These are phyloP conservation scores for Rhizopus delemar DNA, from an alignment of 371 early-diverging fungal species.

Conservation along the genomic window DNA sequence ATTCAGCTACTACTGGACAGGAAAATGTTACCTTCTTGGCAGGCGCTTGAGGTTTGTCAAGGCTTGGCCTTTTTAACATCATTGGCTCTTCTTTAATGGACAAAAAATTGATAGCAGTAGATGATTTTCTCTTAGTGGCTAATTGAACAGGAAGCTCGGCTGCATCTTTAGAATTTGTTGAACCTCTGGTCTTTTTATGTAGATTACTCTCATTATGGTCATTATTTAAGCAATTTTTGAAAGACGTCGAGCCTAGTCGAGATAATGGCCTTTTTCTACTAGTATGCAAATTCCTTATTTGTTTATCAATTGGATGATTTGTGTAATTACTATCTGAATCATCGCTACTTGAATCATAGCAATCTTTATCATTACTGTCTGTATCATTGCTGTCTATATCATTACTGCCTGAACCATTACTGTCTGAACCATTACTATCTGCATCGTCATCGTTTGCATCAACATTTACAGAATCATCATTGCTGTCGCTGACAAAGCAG, in stretches of 20 bases:
- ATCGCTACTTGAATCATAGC: neutral
- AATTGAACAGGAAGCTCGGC: neutral
- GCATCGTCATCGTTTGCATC: neutral
- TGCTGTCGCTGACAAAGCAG: neutral
- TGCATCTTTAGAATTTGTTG: neutral
- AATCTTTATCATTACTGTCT: neutral
- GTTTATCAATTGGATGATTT: neutral
- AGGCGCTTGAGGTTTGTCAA: neutral
- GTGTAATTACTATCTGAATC: neutral
- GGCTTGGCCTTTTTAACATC: neutral
- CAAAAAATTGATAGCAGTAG: neutral
- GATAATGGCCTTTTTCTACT: neutral
- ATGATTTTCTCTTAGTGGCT: neutral
- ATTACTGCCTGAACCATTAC: neutral
- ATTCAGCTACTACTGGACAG: neutral
- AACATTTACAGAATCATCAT: neutral
- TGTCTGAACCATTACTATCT: neutral
- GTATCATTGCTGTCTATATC: neutral
- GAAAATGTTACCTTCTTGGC: constrained; percentile 2
- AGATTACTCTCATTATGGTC: neutral
- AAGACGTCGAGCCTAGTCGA: neutral
- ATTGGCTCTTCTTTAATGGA: neutral
- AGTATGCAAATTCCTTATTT: neutral
- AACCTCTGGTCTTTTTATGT: neutral
- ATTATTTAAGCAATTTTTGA: neutral